Base-by-base conservation (phyloP, 306 rosid genomes). In the Acmispon strigosus region DNA sequence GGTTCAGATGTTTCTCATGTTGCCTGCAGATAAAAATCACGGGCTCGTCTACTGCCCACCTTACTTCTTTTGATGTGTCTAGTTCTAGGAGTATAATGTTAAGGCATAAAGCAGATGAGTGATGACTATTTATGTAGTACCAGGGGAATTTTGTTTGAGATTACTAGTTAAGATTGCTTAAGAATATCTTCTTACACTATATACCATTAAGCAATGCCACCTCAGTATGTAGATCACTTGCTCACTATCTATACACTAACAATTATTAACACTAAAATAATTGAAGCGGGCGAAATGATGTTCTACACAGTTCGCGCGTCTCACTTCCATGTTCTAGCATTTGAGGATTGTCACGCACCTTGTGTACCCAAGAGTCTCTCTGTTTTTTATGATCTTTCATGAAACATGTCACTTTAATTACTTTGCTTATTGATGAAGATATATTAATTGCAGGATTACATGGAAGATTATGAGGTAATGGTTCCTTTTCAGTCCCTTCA, bases 401-500 rank as follows among this genome's bases (percentile, higher is more conserved):
- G 10, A 37, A 54, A 61, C 7, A 19, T 62, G 16, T 80, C 61
- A 55, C 63, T 34, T 54, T 24, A 6, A 39, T 61, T 62, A 6
- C 62, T 22, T 13, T 64, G 70, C 32, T 27, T 2, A 53, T 51
- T 50, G 24, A 27, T 57, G 64, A 10, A 20, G 57, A 27, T 14
- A 6, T 41, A 44, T 22, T 7, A 66, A 52, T 62, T 55, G 72
- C 83, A 90, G 98, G 91, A 90, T 78, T 94, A 49, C 87, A 87
- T 94, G 95, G 97, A 94, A 67, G 97, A 90, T 76, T 90, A 94
- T 16, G 96, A 94, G 80, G 88, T 84, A 18, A 43, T 69, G 32
- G 92, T 90, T 56, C 97, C 98, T 48, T 88, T 94, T 70, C 97
- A 90, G 80, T 70, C 96, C 41, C 90, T 94, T 74, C 83, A 89